phyloP scores from a whole-genome alignment of 1,284 basidiomycete species.

The Ceratobasidium sp. region DNA sequence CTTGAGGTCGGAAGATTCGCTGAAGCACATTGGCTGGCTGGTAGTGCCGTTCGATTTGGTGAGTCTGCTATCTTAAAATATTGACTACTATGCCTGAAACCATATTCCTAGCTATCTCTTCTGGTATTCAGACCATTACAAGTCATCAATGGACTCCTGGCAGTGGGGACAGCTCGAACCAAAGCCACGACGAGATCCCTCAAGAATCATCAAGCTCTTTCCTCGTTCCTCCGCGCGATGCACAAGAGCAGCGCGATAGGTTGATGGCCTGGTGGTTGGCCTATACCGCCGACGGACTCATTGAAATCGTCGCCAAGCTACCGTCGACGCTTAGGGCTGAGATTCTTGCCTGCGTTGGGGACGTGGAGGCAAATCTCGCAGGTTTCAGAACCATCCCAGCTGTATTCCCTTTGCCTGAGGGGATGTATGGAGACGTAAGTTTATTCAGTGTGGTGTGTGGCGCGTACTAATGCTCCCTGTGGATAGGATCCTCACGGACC shows the following conservation, averaged over 20 bases:
- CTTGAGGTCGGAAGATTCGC: constrained; percentile 20
- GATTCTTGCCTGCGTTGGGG: constrained; percentile 11
- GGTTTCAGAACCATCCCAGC: background rate
- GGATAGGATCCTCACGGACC: background rate
- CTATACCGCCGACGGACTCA: constrained; percentile 20
- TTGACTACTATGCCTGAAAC: background rate
- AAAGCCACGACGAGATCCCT: background rate
- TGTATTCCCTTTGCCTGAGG: constrained; percentile 12
- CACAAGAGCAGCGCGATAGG: constrained; percentile 20
- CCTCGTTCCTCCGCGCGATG: constrained; percentile 5
- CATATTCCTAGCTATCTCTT: constrained; percentile 5
- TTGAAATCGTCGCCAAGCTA: constrained; percentile 6
- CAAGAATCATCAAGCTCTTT: background rate
- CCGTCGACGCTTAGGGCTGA: constrained; percentile 13
- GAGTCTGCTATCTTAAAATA: background rate
- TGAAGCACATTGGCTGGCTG: constrained; percentile 32
- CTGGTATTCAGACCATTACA: constrained; percentile 15
- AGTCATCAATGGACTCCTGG: background rate
- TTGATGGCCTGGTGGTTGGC: constrained; percentile 31
- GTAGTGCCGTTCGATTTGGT: constrained; percentile 27
- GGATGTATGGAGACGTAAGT: constrained; percentile 14
- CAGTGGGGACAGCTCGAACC: background rate
- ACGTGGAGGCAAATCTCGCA: background rate
- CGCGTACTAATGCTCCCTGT: background rate
- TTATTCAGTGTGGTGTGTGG: background rate